Conservation (phyloP, 257 asterid genomes). For the Solanum appendiculatum region DNA sequence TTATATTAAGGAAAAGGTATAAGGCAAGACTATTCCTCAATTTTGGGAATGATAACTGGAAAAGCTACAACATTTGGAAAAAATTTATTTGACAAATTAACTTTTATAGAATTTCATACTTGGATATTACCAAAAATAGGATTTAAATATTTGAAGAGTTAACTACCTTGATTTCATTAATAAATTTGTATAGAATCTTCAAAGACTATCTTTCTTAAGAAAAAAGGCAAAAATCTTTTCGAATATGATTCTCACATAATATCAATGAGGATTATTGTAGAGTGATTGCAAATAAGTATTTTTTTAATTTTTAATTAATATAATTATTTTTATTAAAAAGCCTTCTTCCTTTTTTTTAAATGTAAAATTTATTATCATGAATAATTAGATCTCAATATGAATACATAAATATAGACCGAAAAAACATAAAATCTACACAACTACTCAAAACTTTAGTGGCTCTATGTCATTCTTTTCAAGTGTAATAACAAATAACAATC, state of each 20-base stretch:
- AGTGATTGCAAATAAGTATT: neutral
- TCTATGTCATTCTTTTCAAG: neutral
- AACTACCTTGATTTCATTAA: neutral
- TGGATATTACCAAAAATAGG: neutral
- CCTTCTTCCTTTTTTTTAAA: neutral
- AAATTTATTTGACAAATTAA: neutral
- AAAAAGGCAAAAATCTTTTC: neutral
- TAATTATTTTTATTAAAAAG: neutral
- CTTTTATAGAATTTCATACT: neutral
- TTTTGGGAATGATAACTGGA: slow-evolving; percentile 15
- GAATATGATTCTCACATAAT: neutral
- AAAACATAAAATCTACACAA: neutral
- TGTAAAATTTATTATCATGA: neutral
- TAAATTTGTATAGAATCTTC: neutral
- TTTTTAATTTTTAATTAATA: neutral
- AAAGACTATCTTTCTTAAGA: neutral
- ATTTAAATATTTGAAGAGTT: neutral
- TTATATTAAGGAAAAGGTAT: slow-evolving; percentile 21
- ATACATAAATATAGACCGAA: neutral
- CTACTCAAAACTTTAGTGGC: neutral
- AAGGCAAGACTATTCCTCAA: slow-evolving; percentile 1
- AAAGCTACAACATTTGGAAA: slow-evolving; percentile 15
- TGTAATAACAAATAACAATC: neutral
- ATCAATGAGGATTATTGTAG: neutral
- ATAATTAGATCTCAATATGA: too few relatives aligned